Evolutionary conservation across 208 protist species (phyloP).

Genomic region (Wallacemonas sp.): DNA sequence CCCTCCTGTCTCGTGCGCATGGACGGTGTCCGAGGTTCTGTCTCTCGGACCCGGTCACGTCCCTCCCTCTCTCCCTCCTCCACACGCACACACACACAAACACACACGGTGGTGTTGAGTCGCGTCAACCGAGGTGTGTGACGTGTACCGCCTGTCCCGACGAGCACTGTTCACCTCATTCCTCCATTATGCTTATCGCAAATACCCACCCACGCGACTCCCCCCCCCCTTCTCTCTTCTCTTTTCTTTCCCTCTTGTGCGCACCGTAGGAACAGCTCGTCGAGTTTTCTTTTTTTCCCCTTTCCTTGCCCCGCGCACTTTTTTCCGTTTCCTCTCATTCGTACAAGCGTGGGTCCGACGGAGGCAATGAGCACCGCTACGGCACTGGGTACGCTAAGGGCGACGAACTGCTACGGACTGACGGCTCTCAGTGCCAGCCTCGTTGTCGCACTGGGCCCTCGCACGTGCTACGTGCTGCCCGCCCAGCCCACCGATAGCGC

Average conservation of each 20-base stretch:
- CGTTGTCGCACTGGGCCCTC: slow-evolving; percentile 38
- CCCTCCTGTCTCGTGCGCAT: no score
- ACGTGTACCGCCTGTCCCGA: no score
- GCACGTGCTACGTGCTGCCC: slow-evolving; percentile 31
- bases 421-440: slow-evolving; percentile 22
- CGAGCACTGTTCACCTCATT: no score
- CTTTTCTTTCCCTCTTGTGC: no score
- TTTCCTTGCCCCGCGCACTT: not conserved
- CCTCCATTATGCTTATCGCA: no score
- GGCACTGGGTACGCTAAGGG: slow-evolving; percentile 35
- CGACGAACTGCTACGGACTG: slow-evolving; percentile 43
- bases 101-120: not conserved
- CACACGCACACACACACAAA: not conserved
- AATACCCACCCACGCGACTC: no score
- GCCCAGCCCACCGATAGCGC: not conserved
- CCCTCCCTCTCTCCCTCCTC: not conserved
- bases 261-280: not conserved
- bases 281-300: slow-evolving; percentile 6
- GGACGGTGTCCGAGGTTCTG: no score
- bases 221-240: no score
- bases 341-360: not conserved
- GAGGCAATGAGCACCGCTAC: not conserved
- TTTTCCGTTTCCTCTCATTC: not conserved
- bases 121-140: no score
- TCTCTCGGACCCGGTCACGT: not conserved